Evolutionary conservation across 306 rosid genomes (phyloP).

Genomic region (Castanospermum australe): DNA sequence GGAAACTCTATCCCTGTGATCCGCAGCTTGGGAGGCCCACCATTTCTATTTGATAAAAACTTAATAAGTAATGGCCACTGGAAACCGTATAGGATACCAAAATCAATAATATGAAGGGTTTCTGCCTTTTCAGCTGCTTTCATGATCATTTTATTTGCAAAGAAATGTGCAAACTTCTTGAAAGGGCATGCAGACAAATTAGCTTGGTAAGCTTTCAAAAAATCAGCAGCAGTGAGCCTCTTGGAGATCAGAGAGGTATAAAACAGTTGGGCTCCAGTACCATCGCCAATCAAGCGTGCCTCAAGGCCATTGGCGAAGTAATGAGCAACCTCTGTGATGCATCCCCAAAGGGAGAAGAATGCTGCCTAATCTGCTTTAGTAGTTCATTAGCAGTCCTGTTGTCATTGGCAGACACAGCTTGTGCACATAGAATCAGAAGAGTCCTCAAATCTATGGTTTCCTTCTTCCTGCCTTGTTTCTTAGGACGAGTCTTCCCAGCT

Average conservation of each 20-base stretch:
- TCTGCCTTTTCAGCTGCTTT: constrained; percentile 52
- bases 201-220: constrained; percentile 52
- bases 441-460: constrained; percentile 64
- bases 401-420: constrained; percentile 59
- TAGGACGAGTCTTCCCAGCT: constrained; percentile 32
- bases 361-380: constrained; percentile 61
- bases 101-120: constrained; percentile 68
- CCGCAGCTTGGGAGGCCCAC: constrained; percentile 80
- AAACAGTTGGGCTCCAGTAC: constrained; percentile 40
- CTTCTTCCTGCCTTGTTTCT: constrained; percentile 44
- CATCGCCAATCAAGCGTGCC: constrained; percentile 60
- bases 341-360: constrained; percentile 64
- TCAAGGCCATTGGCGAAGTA: constrained; percentile 66
- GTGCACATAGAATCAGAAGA: constrained; percentile 59
- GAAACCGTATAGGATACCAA: constrained; percentile 80
- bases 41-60: constrained; percentile 49
- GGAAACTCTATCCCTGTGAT: constrained; percentile 84
- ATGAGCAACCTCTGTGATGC: constrained; percentile 66
- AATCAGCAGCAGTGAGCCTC: constrained; percentile 47
- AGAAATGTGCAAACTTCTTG: constrained; percentile 44
- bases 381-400: constrained; percentile 50
- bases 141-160: constrained; percentile 51
- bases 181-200: constrained; percentile 46
- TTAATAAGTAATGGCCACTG: constrained; percentile 81
- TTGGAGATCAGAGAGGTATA: constrained; percentile 33